Base-by-base conservation (phyloP, 106 monocot species). In the Acorus calamus region DNA sequence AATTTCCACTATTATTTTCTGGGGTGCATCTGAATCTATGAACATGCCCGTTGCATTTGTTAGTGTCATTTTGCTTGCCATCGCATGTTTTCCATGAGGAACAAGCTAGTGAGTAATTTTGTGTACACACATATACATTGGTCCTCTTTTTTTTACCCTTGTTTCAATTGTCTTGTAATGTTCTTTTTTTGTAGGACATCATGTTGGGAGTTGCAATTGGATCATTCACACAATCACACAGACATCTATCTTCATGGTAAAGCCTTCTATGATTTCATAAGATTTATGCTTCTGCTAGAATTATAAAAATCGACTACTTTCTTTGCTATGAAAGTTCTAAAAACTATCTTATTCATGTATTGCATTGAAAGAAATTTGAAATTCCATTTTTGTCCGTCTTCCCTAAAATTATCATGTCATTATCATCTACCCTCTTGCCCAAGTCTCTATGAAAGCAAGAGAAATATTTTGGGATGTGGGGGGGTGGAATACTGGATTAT, bases 241-340 rank as follows among this genome's bases (percentile, higher is more conserved):
- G 54, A 93, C 89, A 69, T 89, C 93, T 51, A 93, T 93, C 89
- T 93, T 93, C 79, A 80, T 86, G 89, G 93, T 93, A 92, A 73
- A 62, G 8, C 51, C 62, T 53, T 52, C 4, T 28, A 28, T 28
- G 28, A 28, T 28, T 0, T 1, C 28, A 28, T 28, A 28, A 28
- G 28, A 28, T 28, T 28, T 28, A 28, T 28, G 28, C 28, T 28
- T 28, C 28, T 28, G 28, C 28, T 28, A 28, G 28, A 28, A 28
- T 28, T 0, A 28, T 28, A 28, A 28, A 28, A 28, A 28, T 28
- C 28, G 28, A 28, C 28, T 28, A 28, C 28, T 28, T 28, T 28
- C 28, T 28, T 28, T 28, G 28, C 28, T 28, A 28, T 28, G 28
- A 28, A 28, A 28, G 28, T 28, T 28, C 28, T 28, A 28, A 28